phyloP scores from a whole-genome alignment of 2,329 filamentous ascomycete genomes.

The Helicocarpus griseus region DNA sequence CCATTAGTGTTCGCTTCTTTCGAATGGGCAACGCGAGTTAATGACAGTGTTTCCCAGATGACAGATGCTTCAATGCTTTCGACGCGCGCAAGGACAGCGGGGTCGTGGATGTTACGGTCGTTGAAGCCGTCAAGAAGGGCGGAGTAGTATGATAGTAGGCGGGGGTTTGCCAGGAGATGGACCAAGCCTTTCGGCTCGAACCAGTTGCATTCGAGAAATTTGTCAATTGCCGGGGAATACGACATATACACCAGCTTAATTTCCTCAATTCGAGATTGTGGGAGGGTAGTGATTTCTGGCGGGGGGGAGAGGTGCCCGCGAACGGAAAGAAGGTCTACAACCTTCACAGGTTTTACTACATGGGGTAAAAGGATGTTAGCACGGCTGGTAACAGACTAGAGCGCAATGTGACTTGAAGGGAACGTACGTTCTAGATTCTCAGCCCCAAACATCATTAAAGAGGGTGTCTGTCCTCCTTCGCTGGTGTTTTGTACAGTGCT shows the following conservation, averaged over 20 bases:
- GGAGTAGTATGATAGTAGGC: slow-evolving; percentile 57
- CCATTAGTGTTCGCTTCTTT: slow-evolving; percentile 21
- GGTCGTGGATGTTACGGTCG: slow-evolving; percentile 29
- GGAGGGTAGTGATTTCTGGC: slow-evolving; percentile 41
- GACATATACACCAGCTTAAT: slow-evolving; percentile 64
- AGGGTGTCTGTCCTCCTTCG: not conserved
- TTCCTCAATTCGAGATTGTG: slow-evolving; percentile 48
- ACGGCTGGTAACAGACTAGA: not conserved
- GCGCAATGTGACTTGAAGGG: slow-evolving; percentile 2
- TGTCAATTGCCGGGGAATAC: slow-evolving; percentile 64
- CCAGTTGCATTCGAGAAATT: slow-evolving; percentile 76
- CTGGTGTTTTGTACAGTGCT: not conserved
- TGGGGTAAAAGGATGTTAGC: slow-evolving; percentile 35
- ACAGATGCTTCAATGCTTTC: slow-evolving; percentile 50
- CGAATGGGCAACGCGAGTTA: slow-evolving; percentile 38
- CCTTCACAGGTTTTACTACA: slow-evolving; percentile 56
- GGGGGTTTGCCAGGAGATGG: slow-evolving; percentile 46
- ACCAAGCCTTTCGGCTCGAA: slow-evolving; percentile 51
- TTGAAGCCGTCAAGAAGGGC: slow-evolving; percentile 48
- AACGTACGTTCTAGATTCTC: slow-evolving; percentile 34
- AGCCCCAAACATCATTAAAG: slow-evolving; percentile 2
- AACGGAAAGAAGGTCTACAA: slow-evolving; percentile 62
- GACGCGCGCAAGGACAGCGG: slow-evolving; percentile 27
- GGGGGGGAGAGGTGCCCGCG: slow-evolving; percentile 51
- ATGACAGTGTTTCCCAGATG: slow-evolving; percentile 49